Evolutionary conservation across 2,329 filamentous ascomycete species (phyloP), one percentile per base, ranked within the genome.

Genomic region (Calonectria pseudoturangicola): DNA sequence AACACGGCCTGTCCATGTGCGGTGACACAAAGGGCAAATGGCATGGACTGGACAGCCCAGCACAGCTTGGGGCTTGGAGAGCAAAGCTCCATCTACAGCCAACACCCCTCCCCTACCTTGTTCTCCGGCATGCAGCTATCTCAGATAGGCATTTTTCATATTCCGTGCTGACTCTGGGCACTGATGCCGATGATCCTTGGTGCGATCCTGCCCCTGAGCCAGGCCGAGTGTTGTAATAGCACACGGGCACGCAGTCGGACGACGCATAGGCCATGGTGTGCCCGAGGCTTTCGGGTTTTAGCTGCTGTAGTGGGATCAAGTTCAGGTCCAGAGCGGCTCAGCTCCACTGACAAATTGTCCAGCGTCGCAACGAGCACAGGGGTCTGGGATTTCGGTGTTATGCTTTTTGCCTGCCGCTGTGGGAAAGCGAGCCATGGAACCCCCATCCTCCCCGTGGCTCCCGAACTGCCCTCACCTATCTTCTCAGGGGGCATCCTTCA

Each of bases 391-490:
- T 39, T 54, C 21, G 60, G 47, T 30, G 13, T 54, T 45, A 62
- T n/a, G 30, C 51, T 47, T 63, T 30, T 67, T 72, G 72, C 72
- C 76, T 76, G 75, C 77, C 69, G 75, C 65, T 43, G 62, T 72
- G 74, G 71, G 71, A 68, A 71, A 50, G 63, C 18, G 41, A 70
- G 68, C 21, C 36, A 48, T 21, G 36, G 45, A 63, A 58, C 54
- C 54, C 51, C n/a, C 58, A 56, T 64, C 56, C 56, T 63, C 67
- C 70, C 74, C 51, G 72, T 75, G 75, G 63, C 56, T 71, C 72
- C 75, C 68, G 74, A 76, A 72, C 66, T 70, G 66, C 68, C 74
- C 70, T 65, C 68, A 47, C 68, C 56, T 66, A 77, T 74, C 62
- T 72, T 74, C 62, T 72, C 72, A 79, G 75, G 77, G 71, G 68